Base-by-base conservation (phyloP, 768 basidiomycete genomes). In the Gloeopeniophorella convolvens region DNA sequence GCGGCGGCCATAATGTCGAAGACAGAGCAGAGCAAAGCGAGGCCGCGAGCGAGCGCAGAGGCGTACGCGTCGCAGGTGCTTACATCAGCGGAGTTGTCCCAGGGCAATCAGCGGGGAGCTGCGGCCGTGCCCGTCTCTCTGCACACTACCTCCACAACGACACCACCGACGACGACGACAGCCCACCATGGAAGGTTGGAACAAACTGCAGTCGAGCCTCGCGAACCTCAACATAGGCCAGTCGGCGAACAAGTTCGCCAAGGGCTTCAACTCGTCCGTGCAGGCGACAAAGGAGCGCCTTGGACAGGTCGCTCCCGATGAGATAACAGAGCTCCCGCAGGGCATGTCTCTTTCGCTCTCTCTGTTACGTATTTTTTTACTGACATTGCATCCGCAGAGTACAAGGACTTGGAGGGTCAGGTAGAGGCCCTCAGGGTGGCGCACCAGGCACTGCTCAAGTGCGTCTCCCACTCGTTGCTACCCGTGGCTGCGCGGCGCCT, bases 251-350 rank as follows among this genome's bases (percentile, higher is more conserved):
- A 89, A 82, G 71, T 48, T 92, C 54, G 74, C 82, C 46, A 91
- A 89, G 69, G 83, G 85, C 56, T 80, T 93, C 70, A 83, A 74
- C 60, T 85, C 83, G 20, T 83, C 82, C 59, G 81, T 92, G 3
- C 90, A 93, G 68, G 89, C 89, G 2, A 90, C 90, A 20, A 79
- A 70, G 62, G 95, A 98, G 68, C 77, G 86, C 42, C 73, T 97
- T 3, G 95, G 95, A 18, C 87, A 93, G 63, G 79, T 95, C 50
- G 78, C 89, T 3, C 77, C 85, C 5, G 91, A 91, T 56, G 96
- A 96, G 59, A 93, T 97, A 63, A 98, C 95, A 7, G 96, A 97
- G 69, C 76, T 91, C 43, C 88, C 89, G 21, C 84, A 89, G 70
- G 91, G 89, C 85, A 23, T 11, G 64, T 34, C 10, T 32, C 23